Evolutionary conservation across 306 rosid species (phyloP).

Genomic region (Castanea crenata): DNA sequence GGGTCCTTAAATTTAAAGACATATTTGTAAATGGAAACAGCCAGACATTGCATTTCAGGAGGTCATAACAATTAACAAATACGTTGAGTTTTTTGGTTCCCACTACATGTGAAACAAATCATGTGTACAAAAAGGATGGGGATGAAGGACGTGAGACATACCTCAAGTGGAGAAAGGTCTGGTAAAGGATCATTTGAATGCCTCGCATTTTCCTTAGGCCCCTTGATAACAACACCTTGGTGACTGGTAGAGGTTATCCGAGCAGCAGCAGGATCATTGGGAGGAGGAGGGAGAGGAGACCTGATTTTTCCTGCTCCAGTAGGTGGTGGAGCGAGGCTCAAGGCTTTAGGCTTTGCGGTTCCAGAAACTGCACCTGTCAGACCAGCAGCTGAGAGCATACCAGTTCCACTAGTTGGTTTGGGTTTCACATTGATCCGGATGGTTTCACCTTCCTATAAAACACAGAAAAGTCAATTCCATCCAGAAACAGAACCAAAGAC

Average conservation of each 20-base stretch:
- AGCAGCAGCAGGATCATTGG: slow-evolving; percentile 82
- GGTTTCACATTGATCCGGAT: slow-evolving; percentile 93
- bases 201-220: slow-evolving; percentile 36
- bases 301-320: slow-evolving; percentile 64
- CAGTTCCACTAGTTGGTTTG: slow-evolving; percentile 75
- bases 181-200: slow-evolving; percentile 60
- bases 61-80: background rate
- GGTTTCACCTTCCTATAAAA: slow-evolving; percentile 90
- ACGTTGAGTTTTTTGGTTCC: background rate
- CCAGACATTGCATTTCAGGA: background rate
- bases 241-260: slow-evolving; percentile 50
- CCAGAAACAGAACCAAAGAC: background rate
- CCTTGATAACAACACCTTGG: slow-evolving; percentile 30
- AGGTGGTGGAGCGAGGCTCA: slow-evolving; percentile 91
- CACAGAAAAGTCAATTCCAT: slow-evolving; percentile 3
- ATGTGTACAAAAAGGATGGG: background rate
- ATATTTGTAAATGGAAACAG: background rate
- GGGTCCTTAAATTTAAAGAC: background rate
- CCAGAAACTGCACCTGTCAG: slow-evolving; percentile 45
- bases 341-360: slow-evolving; percentile 57
- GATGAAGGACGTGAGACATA: slow-evolving; percentile 26
- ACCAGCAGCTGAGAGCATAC: slow-evolving; percentile 98
- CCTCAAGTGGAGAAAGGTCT: slow-evolving; percentile 94
- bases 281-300: slow-evolving; percentile 92
- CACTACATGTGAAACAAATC: slow-evolving; percentile 2